Percentiles rank a stretch among this genome's conserved stretches.
phyloP scores from a whole-genome alignment of 2,329 filamentous ascomycete species.

The Chalaropsis thielavioides region DNA sequence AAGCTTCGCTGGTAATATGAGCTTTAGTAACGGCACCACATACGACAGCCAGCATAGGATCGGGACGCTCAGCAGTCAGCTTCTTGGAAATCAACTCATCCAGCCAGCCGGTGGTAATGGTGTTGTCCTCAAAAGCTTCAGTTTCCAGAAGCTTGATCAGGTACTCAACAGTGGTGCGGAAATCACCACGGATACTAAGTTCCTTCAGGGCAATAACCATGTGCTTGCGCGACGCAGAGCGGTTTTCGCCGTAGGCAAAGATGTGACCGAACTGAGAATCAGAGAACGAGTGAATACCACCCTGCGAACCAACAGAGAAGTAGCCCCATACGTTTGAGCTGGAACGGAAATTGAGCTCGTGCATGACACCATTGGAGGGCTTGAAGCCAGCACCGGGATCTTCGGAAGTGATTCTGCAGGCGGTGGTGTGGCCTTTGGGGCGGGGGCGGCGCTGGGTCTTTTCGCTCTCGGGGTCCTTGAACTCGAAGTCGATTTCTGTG shows the following conservation, averaged over 20 bases:
- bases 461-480: slow-evolving; percentile 70
- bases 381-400: slow-evolving; percentile 99
- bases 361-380: slow-evolving; percentile 96
- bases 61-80: slow-evolving; percentile 86
- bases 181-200: slow-evolving; percentile 97
- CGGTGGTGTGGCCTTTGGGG: slow-evolving; percentile 93
- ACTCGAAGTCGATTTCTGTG: slow-evolving; percentile 90
- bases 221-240: slow-evolving; percentile 90
- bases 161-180: slow-evolving; percentile 96
- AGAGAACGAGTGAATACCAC: slow-evolving; percentile 97
- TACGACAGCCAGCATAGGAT: slow-evolving; percentile 84
- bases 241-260: slow-evolving; percentile 96
- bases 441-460: slow-evolving; percentile 77
- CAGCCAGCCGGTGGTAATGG: slow-evolving; percentile 96
- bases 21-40: slow-evolving; percentile 92
- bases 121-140: slow-evolving; percentile 96
- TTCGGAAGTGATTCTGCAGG: slow-evolving; percentile 97
- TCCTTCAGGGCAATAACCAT: slow-evolving; percentile 99
- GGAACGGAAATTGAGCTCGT: slow-evolving; percentile 96
- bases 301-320: slow-evolving; percentile 93
- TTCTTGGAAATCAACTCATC: slow-evolving; percentile 98
- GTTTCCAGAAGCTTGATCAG: slow-evolving; percentile 98
- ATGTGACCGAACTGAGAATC: slow-evolving; percentile 99
- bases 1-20: slow-evolving; percentile 82
- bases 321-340: slow-evolving; percentile 99